Conservation (phyloP, 2,329 filamentous ascomycete species). For the Colletotrichum tanaceti region DNA sequence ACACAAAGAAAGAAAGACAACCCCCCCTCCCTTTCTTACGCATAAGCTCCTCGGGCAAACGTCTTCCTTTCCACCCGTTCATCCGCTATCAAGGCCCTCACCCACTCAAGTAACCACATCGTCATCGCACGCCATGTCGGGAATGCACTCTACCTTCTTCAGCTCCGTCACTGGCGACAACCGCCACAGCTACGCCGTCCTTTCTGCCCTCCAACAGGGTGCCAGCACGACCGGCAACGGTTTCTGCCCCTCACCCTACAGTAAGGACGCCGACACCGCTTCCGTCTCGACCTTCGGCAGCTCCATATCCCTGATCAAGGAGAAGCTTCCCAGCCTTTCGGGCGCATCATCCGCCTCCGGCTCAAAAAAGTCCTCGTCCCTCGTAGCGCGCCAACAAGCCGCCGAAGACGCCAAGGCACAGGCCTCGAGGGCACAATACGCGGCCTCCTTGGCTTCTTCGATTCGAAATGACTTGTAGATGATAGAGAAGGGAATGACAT, state of each 20-base stretch:
- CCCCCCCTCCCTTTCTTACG: background rate
- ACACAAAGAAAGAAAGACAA: background rate
- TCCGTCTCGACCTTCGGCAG: constrained; percentile 42
- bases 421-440: constrained; percentile 1
- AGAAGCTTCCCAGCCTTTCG: background rate
- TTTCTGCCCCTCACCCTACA: constrained; percentile 6
- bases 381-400: constrained; percentile 33
- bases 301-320: constrained; percentile 29
- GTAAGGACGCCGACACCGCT: constrained; percentile 32
- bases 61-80: background rate
- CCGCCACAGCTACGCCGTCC: constrained; percentile 29
- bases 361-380: constrained; percentile 28
- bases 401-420: constrained; percentile 21
- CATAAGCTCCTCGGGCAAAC: no score
- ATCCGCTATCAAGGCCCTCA: background rate
- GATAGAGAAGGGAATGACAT: no score
- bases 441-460: constrained; percentile 5
- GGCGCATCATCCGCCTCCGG: background rate
- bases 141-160: constrained; percentile 35
- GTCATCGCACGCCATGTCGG: constrained; percentile 29
- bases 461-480: constrained; percentile 20
- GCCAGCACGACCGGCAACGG: background rate
- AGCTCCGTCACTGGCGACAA: constrained; percentile 36
- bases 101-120: background rate
- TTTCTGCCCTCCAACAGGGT: constrained; percentile 30